Evolutionary conservation across 306 rosid species (phyloP).

Genomic region (Gastrolobium bilobum): DNA sequence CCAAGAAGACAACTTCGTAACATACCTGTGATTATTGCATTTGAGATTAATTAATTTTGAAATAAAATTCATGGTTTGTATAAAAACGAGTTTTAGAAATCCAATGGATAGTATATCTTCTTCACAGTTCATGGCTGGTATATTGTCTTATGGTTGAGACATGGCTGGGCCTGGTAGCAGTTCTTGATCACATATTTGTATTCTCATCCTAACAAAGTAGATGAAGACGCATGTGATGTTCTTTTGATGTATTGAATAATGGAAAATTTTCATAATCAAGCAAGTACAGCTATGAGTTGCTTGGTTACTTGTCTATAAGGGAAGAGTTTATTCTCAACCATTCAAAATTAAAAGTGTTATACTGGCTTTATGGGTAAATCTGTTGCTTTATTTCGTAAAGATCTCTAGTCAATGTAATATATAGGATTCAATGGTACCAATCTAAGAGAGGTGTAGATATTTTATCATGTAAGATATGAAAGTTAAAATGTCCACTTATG

Average conservation of each 20-base stretch:
- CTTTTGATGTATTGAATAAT: background rate
- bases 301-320: slow-evolving; percentile 20
- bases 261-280: background rate
- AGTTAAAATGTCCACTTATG: slow-evolving; percentile 32
- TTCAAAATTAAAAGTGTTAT: slow-evolving; percentile 25
- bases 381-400: slow-evolving; percentile 28
- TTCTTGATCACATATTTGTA: slow-evolving; percentile 1
- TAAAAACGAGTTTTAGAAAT: background rate
- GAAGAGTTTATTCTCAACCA: background rate
- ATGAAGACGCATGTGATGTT: background rate
- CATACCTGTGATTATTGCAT: no score
- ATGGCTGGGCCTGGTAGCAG: slow-evolving; percentile 4
- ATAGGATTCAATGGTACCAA: background rate
- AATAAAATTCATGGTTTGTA: background rate
- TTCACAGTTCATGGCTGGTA: background rate
- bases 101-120: slow-evolving; percentile 6
- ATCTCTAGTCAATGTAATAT: slow-evolving; percentile 12
- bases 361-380: background rate
- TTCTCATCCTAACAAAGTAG: background rate
- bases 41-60: no score
- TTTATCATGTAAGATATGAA: slow-evolving; percentile 33
- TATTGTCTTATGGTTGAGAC: background rate
- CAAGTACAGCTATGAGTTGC: slow-evolving; percentile 9
- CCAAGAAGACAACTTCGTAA: no score
- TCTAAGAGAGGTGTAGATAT: slow-evolving; percentile 25